phyloP scores from a whole-genome alignment of 495 filamentous ascomycete genomes.

The Sordaria brevicollis region DNA sequence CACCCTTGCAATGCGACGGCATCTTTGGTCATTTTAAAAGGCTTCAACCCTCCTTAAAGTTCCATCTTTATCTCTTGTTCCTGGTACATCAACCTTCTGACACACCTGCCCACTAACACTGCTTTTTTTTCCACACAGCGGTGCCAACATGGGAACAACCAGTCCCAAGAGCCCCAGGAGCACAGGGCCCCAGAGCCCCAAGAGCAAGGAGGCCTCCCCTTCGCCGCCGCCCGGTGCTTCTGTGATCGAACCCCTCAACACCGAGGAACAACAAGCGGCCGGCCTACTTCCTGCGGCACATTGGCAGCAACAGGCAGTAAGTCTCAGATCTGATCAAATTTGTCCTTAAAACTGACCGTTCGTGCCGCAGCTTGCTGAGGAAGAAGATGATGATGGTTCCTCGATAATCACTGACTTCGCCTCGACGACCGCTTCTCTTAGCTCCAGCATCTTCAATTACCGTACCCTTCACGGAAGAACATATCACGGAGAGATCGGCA shows the following conservation, averaged over 20 bases:
- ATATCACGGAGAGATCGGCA: constrained; percentile 14
- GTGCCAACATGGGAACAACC: neutral
- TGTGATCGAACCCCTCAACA: neutral
- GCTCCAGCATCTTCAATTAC: neutral
- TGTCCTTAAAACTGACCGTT: neutral
- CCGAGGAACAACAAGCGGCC: neutral
- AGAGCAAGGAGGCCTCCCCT: neutral
- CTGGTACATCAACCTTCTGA: neutral
- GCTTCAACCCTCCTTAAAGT: neutral
- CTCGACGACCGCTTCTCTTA: neutral
- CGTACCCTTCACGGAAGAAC: neutral
- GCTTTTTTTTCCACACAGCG: neutral
- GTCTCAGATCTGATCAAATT: neutral
- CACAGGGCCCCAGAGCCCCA: no score
- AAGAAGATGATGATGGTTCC: neutral
- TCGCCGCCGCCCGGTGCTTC: neutral
- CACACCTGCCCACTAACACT: neutral
- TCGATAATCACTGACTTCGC: neutral
- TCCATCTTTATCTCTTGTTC: neutral
- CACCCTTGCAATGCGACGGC: neutral
- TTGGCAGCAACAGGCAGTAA: neutral
- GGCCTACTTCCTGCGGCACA: neutral
- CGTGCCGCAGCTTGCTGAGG: neutral
- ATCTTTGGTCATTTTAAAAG: neutral
- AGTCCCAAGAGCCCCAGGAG: neutral